Percentiles rank a stretch among this genome's conserved stretches.
Conservation (phyloP, 306 rosid species). For the Sechiopsis laciniata region DNA sequence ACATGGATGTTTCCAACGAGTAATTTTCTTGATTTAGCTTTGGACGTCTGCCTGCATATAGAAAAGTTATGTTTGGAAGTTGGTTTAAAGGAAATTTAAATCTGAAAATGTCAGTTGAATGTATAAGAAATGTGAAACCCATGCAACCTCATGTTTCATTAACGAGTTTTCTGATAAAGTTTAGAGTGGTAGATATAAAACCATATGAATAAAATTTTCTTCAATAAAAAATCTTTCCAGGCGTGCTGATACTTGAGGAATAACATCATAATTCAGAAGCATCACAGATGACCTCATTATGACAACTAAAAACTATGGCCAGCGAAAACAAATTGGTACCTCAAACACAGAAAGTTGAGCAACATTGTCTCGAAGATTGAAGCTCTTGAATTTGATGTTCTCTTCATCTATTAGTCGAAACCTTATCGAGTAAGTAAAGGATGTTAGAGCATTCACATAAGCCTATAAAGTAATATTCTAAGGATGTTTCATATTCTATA, state of each 20-base stretch:
- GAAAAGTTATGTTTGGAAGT: conserved; percentile 47
- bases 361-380: conserved; percentile 82
- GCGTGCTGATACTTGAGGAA: neutral
- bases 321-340: conserved; percentile 38
- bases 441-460: conserved; percentile 18
- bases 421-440: conserved; percentile 35
- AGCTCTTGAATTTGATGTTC: conserved; percentile 61
- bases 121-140: neutral
- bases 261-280: neutral
- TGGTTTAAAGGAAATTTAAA: conserved; percentile 14
- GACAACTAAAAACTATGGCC: conserved; percentile 11
- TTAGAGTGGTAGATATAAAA: neutral
- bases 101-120: neutral
- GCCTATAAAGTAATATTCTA: neutral
- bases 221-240: neutral
- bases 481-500: neutral
- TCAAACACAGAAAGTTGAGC: conserved; percentile 78
- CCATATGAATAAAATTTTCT: neutral
- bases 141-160: neutral
- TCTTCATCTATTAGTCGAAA: conserved; percentile 55
- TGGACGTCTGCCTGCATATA: conserved; percentile 69
- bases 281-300: neutral
- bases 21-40: conserved; percentile 59
- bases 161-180: neutral
- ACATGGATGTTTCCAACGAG: conserved; percentile 78